phyloP scores from a whole-genome alignment of 1,139 yeast genomes.

The Candida smagusa region DNA sequence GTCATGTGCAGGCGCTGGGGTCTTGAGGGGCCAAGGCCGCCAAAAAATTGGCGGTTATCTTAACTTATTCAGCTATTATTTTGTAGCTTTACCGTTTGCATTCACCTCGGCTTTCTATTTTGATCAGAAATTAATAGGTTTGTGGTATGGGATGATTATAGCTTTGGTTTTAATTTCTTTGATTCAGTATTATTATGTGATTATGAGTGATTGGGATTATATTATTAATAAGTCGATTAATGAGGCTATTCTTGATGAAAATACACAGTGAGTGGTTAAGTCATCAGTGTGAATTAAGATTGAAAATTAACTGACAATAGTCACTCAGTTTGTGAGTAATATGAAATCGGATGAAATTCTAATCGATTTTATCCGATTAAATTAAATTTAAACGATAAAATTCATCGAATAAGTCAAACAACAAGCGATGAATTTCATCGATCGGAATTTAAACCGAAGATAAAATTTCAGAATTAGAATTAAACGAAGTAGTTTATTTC shows the following conservation, averaged over 20 bases:
- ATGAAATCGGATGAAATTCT: no score
- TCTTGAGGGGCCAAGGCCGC: slow-evolving; percentile 66
- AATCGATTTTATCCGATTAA: no score
- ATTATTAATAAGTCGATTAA: slow-evolving; percentile 44
- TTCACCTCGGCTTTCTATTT: slow-evolving; percentile 49
- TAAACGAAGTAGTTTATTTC: no score
- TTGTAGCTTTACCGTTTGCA: slow-evolving; percentile 58
- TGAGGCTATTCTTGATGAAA: slow-evolving; percentile 40
- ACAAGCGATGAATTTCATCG: no score
- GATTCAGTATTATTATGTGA: slow-evolving; percentile 44
- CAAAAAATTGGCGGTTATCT: slow-evolving; percentile 63
- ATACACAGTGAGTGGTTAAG: no score
- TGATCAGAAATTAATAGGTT: slow-evolving; percentile 45
- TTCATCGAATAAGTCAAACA: no score
- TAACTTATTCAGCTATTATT: slow-evolving; percentile 55
- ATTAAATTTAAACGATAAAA: no score
- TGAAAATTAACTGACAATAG: no score
- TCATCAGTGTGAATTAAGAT: no score
- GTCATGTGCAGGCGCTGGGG: slow-evolving; percentile 55
- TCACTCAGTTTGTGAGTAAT: no score
- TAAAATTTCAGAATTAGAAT: no score
- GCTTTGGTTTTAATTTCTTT: slow-evolving; percentile 49
- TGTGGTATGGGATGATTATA: slow-evolving; percentile 62
- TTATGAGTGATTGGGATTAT: slow-evolving; percentile 54
- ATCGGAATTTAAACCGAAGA: no score